Conservation (phyloP, 768 basidiomycete genomes). For the Suillus fuscotomentosus region DNA sequence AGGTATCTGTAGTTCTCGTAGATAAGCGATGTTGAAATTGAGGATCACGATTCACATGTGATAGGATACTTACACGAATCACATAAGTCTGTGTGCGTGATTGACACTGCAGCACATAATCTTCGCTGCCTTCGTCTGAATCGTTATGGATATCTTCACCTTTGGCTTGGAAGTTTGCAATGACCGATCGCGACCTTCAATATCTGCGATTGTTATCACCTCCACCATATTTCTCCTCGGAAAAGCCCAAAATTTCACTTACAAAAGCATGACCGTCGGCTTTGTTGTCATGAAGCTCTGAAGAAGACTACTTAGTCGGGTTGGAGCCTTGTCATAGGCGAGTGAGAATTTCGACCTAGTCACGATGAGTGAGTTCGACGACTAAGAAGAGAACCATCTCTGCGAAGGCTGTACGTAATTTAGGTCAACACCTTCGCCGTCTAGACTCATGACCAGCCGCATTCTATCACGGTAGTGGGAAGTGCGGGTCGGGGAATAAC, state of each 20-base stretch:
- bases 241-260: background rate
- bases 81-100: background rate
- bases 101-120: background rate
- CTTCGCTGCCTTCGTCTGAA: background rate
- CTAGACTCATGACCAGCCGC: background rate
- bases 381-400: background rate
- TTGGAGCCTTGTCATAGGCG: background rate
- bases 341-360: background rate
- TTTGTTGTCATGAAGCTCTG: background rate
- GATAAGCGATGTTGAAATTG: background rate
- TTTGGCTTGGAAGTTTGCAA: background rate
- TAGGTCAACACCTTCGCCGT: background rate
- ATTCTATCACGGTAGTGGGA: background rate
- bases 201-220: background rate
- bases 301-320: background rate
- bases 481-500: background rate
- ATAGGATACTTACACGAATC: background rate
- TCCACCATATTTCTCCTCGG: background rate
- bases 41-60: background rate
- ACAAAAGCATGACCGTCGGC: background rate
- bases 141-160: background rate
- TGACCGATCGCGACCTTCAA: background rate
- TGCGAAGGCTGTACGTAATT: background rate
- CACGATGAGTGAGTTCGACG: background rate
- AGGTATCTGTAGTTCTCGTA: background rate